Conservation (phyloP, 495 filamentous ascomycete genomes). For the Daldinia caldariorum region DNA sequence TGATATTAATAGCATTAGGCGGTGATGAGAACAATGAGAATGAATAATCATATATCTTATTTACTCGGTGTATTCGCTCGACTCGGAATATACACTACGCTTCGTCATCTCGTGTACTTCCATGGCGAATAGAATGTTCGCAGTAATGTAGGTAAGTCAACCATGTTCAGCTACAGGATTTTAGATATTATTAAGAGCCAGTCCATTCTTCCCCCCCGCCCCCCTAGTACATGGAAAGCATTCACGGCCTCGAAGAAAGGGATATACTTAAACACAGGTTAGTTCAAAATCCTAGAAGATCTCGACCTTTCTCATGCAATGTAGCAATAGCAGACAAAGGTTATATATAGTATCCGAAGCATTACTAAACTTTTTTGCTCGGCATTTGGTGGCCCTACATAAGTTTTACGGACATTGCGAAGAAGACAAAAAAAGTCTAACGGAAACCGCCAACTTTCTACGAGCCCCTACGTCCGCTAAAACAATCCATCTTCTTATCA, state of each 20-base stretch:
- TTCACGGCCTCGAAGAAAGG: not conserved
- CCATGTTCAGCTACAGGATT: not conserved
- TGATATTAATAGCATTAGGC: not conserved
- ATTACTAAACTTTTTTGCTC: conserved; percentile 14
- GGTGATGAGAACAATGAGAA: not conserved
- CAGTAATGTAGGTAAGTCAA: not conserved
- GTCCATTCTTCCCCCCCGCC: too few relatives aligned
- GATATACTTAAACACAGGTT: not conserved
- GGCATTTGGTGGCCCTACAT: conserved; percentile 5
- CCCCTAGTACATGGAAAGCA: not conserved
- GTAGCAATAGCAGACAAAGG: not conserved
- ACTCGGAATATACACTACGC: not conserved
- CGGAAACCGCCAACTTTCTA: conserved; percentile 25
- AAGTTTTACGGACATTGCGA: conserved; percentile 17
- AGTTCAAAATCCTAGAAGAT: too few relatives aligned
- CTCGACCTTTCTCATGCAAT: conserved; percentile 3
- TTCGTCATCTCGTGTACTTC: not conserved
- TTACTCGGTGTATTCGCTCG: not conserved
- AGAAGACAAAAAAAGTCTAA: conserved; percentile 24
- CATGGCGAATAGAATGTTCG: not conserved
- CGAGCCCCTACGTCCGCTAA: not conserved
- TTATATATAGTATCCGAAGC: not conserved
- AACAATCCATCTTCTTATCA: not conserved
- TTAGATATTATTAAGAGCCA: not conserved
- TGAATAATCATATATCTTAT: not conserved